Percentiles rank a stretch among this genome's conserved stretches.
phyloP scores from a whole-genome alignment of 208 protist genomes.

The Lotmaria passim region DNA sequence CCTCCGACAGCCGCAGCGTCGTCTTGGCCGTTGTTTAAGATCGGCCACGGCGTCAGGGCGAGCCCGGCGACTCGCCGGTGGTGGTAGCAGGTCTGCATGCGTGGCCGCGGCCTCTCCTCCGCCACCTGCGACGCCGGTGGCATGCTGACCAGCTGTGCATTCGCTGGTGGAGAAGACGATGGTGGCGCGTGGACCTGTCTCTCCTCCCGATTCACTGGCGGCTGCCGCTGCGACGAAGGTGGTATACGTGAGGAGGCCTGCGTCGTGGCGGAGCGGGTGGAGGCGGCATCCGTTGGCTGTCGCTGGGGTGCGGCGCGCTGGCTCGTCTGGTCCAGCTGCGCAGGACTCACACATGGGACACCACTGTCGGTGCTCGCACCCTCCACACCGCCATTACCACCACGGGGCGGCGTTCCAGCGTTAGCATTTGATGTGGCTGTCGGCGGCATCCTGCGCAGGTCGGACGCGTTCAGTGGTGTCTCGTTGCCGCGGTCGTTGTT shows the following conservation, averaged over 20 bases:
- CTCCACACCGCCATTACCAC: not conserved
- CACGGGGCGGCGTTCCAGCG: too few relatives aligned
- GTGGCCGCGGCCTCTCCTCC: not conserved
- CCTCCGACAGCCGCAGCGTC: not conserved
- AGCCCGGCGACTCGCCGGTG: constrained; percentile 2
- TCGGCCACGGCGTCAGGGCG: constrained; percentile 21
- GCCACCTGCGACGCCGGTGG: too few relatives aligned
- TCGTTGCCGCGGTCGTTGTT: not conserved
- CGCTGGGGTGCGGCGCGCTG: not conserved
- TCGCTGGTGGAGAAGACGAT: too few relatives aligned
- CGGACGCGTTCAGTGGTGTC: not conserved
- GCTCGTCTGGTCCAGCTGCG: not conserved
- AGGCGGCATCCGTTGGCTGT: not conserved
- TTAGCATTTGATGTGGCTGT: too few relatives aligned
- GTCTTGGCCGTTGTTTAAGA: constrained; percentile 5
- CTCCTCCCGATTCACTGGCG: not conserved
- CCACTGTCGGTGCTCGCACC: not conserved
- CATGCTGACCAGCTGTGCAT: too few relatives aligned
- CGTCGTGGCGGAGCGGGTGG: not conserved
- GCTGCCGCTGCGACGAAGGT: not conserved
- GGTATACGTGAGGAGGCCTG: not conserved
- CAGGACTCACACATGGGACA: not conserved
- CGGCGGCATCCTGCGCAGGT: not conserved
- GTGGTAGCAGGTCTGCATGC: constrained; percentile 13
- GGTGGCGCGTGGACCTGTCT: too few relatives aligned